Evolutionary conservation across 805 yeast species (phyloP), one percentile per base, ranked within the genome.

Genomic region (Zygosaccharomyces gambellarensis): DNA sequence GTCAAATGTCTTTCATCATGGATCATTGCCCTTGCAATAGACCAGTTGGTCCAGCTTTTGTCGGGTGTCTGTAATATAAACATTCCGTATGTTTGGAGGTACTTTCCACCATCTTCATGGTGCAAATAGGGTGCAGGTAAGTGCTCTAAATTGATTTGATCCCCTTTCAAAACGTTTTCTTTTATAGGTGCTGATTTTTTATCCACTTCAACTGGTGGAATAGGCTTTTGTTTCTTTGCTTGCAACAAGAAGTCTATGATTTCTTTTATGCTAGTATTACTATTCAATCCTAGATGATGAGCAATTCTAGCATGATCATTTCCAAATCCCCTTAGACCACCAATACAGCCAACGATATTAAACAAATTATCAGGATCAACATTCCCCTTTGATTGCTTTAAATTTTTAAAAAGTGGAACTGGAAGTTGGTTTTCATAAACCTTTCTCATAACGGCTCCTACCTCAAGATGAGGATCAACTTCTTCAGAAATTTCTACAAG

Each of bases 41-140:
- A 60, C 68, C 67, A 63, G 43, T 63, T 63, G 14, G 64, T 56
- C 67, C 65, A 63, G 4, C 43, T 39, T 31, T 52, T 52, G 46
- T 63, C 67, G 3, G 68, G 66, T 7, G 67, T 63, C 46, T 61
- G 56, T 12, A 60, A 39, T 22, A 57, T 45, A 39, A 51, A 62
- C 65, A 63, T 60, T 22, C 67, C 68, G 40, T 63, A 62, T 9
- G 65, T 63, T 48, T 62, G 66, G 23, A 63, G 43, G 40, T 59
- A 63, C 32, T 55, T 57, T 5, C 67, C 68, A 14, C 65, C 65
- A 45, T 61, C 65, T 36, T 45, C 52, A 12, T 39, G 51, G 34
- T 62, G 67, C 32, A 63, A 47, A 10, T 44, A 45, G 6, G 66
- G 66, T 4, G 50, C 52, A 14, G 67, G 67, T 34, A 59, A 45